Percentiles rank a stretch among this genome's conserved stretches.
Evolutionary conservation across 257 asterid species (phyloP).

Genomic region (Solanum chiquidenum): DNA sequence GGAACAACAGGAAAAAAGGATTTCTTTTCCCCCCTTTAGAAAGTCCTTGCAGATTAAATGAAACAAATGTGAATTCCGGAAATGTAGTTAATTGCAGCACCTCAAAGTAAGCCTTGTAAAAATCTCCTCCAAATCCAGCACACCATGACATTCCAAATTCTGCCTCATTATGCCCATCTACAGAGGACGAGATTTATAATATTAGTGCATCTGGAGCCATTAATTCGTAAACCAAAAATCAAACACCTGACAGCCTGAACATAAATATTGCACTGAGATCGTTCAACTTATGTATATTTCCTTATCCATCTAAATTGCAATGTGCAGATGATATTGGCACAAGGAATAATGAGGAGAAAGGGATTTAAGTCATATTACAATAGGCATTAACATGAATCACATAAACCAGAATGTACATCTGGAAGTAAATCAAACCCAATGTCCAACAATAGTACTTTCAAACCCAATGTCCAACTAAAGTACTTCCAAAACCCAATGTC

Average conservation of each 20-base stretch:
- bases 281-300: background rate
- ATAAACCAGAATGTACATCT: background rate
- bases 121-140: conserved; percentile 87
- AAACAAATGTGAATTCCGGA: background rate
- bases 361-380: background rate
- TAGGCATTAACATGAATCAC: background rate
- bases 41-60: background rate
- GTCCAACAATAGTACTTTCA: background rate
- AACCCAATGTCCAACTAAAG: background rate
- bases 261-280: background rate
- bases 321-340: background rate
- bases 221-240: background rate
- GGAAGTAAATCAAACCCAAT: background rate
- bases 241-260: background rate
- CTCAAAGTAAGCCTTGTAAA: conserved; percentile 80
- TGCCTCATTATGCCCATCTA: conserved; percentile 92
- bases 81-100: conserved; percentile 15
- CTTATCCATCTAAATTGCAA: background rate
- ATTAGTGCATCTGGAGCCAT: background rate
- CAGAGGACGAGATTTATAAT: background rate
- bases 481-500: background rate
- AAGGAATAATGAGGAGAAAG: background rate
- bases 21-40: background rate
- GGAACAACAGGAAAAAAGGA: background rate
- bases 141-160: conserved; percentile 99